Base-by-base conservation (phyloP, 2,329 filamentous ascomycete species). In the Phialophora tarda region DNA sequence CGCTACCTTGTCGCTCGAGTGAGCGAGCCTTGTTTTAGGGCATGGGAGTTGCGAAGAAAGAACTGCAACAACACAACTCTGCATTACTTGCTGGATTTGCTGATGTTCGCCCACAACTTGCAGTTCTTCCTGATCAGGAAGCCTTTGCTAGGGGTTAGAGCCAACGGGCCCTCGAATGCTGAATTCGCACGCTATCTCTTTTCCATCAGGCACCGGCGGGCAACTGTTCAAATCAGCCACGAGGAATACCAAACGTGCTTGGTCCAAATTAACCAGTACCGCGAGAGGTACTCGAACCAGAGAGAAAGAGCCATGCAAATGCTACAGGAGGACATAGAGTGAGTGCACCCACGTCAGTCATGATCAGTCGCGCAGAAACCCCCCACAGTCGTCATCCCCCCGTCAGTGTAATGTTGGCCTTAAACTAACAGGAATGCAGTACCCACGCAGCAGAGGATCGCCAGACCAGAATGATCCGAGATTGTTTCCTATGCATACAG, bases 321-420 rank as follows among this genome's bases (percentile, higher is more conserved):
- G 48, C 23, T 51, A 14, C 48, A 51, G 12, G 48, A 51, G 24
- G 48, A 26, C 48, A 51, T 51, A 8, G 48, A 51, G 48, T 51
- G 24, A 51, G 48, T 44, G 2, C 17, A n/a, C 38, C 23, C 7
- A 14, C 48, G 7, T 23, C 2, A 26, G 21, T 23, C 48, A 51
- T 14, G 24, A 26, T 14, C 6, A 26, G 21, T 26, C 7, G 21
- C 23, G 8, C 23, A 17, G 23, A 23, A 51, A 11, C 24, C 23
- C 10, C 23, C 17, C 6, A 51, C 12, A 1, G 23, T 12, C 23
- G 21, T 17, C 23, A 11, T 4, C 21, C 23, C 23, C 24, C 7
- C 11, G 5, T 23, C 6, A 44, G 17, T 2, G 4, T 7, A n/a
- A n/a, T 44, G 14, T 44, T 8, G 14, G 17, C 21, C 38, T 44